These are phyloP conservation scores for Gracilariopsis chorda DNA, from an alignment of 23 red algal species.

Conservation along the genomic window DNA sequence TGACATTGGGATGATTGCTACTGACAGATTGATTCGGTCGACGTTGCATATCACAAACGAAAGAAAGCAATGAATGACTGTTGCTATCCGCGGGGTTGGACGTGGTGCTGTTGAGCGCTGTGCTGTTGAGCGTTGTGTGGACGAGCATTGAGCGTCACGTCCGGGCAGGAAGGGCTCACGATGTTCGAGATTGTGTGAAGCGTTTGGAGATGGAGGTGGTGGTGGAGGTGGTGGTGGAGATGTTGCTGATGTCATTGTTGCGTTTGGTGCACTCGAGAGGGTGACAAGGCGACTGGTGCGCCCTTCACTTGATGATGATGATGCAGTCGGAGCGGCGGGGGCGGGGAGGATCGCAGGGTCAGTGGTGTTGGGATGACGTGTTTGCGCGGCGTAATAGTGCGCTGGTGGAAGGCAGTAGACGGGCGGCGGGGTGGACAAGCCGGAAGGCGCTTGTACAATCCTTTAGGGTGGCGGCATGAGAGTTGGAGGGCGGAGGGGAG, in stretches of 20 bases:
- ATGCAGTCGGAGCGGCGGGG: slow-evolving; percentile 28
- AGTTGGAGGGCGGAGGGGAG: too few species aligned
- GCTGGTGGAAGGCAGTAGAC: too few species aligned
- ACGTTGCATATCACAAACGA: slow-evolving; percentile 59
- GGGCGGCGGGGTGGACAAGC: too few species aligned
- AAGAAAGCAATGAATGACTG: slow-evolving; percentile 30
- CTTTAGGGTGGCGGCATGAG: too few species aligned
- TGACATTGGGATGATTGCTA: slow-evolving; percentile 65
- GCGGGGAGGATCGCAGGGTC: too few species aligned
- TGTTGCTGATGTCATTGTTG: not conserved
- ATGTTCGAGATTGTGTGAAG: not conserved
- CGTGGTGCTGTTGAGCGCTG: not conserved
- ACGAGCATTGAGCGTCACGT: too few species aligned
- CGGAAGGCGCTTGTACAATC: too few species aligned
- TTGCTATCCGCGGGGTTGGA: not conserved
- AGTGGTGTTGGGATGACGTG: too few species aligned
- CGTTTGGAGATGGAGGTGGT: not conserved
- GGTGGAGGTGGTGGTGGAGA: not conserved
- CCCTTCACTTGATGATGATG: slow-evolving; percentile 59
- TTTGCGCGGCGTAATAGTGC: too few species aligned
- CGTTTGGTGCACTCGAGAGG: too few species aligned
- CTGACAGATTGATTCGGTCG: slow-evolving; percentile 62
- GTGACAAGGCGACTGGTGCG: too few species aligned
- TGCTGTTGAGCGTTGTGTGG: not conserved
- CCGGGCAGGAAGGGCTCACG: too few species aligned